Evolutionary conservation across 31 red algal genomes (phyloP).

Genomic region (Bonnemaisonia californica): DNA sequence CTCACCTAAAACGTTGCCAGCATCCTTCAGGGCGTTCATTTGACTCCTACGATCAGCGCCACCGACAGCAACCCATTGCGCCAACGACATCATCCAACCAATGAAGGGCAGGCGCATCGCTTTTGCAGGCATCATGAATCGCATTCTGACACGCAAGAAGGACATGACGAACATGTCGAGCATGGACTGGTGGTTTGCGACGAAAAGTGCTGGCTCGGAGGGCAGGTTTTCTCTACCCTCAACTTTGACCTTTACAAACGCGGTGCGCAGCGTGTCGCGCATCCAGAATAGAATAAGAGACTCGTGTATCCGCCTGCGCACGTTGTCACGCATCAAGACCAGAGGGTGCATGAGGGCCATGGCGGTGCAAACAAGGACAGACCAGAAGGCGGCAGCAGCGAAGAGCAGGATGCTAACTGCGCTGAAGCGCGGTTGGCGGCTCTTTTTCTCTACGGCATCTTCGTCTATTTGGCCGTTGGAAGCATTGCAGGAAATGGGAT

Average conservation of each 20-base stretch:
- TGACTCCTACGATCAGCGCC: conserved; percentile 24
- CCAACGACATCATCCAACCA: conserved; percentile 52
- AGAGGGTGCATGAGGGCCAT: conserved; percentile 24
- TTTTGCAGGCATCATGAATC: conserved; percentile 36
- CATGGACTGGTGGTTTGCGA: conserved; percentile 40
- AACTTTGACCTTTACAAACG: conserved; percentile 22
- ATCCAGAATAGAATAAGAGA: conserved; percentile 30
- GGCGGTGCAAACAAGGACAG: conserved; percentile 12
- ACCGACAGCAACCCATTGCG: conserved; percentile 23
- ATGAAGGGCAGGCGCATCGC: conserved; percentile 31
- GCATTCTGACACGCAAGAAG: conserved; percentile 22
- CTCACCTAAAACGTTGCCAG: not conserved
- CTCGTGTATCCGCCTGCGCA: not conserved
- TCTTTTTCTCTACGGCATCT: not conserved
- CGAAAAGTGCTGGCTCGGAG: conserved; percentile 5
- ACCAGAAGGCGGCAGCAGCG: conserved; percentile 12
- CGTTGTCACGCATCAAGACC: not conserved
- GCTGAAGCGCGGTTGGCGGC: not conserved
- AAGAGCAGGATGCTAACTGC: not conserved
- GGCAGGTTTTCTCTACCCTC: not conserved
- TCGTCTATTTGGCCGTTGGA: not conserved
- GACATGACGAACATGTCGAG: conserved; percentile 49
- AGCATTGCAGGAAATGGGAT: not conserved
- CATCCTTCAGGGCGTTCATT: conserved; percentile 34
- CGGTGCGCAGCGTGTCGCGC: conserved; percentile 29